phyloP scores from a whole-genome alignment of 768 basidiomycete genomes.

The Multifurca ochricompacta region DNA sequence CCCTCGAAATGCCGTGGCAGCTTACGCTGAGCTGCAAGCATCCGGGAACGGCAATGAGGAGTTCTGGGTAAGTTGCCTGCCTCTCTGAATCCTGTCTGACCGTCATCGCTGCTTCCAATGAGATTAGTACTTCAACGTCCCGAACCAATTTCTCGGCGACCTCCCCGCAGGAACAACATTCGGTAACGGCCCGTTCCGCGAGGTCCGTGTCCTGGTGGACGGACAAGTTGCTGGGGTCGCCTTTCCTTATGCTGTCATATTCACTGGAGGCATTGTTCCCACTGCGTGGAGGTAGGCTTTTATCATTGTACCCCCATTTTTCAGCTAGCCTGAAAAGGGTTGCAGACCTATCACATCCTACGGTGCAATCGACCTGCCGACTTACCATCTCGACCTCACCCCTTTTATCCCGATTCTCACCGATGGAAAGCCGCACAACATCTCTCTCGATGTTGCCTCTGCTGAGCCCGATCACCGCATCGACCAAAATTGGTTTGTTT shows the following conservation, averaged over 20 bases:
- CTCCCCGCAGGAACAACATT: conserved; percentile 46
- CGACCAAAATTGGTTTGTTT: conserved; percentile 73
- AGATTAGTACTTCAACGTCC: conserved; percentile 56
- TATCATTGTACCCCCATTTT: background rate
- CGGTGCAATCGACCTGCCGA: conserved; percentile 69
- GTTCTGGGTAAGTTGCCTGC: conserved; percentile 54
- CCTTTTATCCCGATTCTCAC: conserved; percentile 66
- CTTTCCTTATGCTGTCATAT: conserved; percentile 47
- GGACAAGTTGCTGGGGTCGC: conserved; percentile 46
- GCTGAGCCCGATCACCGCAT: conserved; percentile 58
- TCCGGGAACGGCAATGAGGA: conserved; percentile 61
- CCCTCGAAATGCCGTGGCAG: conserved; percentile 58
- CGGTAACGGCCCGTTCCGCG: conserved; percentile 50
- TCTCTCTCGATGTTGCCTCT: conserved; percentile 67
- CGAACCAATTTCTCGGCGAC: conserved; percentile 48
- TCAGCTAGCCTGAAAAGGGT: background rate
- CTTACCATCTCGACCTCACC: conserved; percentile 70
- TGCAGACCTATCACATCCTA: conserved; percentile 65
- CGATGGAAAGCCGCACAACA: conserved; percentile 59
- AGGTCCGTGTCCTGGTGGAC: conserved; percentile 54
- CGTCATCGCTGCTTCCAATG: background rate
- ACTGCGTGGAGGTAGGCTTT: conserved; percentile 55
- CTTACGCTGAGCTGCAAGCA: conserved; percentile 66
- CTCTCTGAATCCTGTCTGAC: background rate
- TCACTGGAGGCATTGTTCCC: conserved; percentile 70